Conservation (phyloP, 2,329 filamentous ascomycete genomes). For the Penicillium sp. region DNA sequence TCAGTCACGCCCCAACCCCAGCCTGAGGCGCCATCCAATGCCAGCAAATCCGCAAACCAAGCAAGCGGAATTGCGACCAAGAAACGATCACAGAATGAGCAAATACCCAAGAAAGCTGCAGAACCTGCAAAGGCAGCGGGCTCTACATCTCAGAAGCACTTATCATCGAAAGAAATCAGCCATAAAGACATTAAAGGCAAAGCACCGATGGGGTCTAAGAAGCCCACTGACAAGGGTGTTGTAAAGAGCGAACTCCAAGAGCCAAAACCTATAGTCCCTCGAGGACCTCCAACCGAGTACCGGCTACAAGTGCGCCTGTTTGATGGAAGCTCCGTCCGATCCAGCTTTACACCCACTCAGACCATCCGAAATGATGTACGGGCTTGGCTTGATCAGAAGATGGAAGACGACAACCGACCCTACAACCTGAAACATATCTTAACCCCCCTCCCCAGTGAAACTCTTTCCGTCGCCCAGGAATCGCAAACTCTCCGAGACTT, state of each 20-base stretch:
- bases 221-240: conserved; percentile 7
- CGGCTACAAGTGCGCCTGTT: conserved; percentile 78
- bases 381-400: conserved; percentile 69
- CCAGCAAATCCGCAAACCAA: conserved; percentile 1
- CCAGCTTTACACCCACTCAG: conserved; percentile 64
- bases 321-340: conserved; percentile 77
- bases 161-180: conserved; percentile 63
- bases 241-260: conserved; percentile 11
- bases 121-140: conserved; percentile 48
- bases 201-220: conserved; percentile 11
- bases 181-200: conserved; percentile 53
- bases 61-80: neutral
- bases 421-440: conserved; percentile 85
- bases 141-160: conserved; percentile 54
- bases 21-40: conserved; percentile 2
- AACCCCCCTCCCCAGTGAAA: conserved; percentile 71
- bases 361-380: conserved; percentile 68
- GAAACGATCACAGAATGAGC: neutral
- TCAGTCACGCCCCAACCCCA: conserved; percentile 18
- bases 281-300: conserved; percentile 42
- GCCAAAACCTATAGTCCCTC: conserved; percentile 16
- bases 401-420: conserved; percentile 59
- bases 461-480: conserved; percentile 75
- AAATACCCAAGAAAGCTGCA: conserved; percentile 1
- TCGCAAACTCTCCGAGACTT: conserved; percentile 65